Evolutionary conservation across 192 early-diverging fungal species (phyloP).

Genomic region (Coemansia pectinata): DNA sequence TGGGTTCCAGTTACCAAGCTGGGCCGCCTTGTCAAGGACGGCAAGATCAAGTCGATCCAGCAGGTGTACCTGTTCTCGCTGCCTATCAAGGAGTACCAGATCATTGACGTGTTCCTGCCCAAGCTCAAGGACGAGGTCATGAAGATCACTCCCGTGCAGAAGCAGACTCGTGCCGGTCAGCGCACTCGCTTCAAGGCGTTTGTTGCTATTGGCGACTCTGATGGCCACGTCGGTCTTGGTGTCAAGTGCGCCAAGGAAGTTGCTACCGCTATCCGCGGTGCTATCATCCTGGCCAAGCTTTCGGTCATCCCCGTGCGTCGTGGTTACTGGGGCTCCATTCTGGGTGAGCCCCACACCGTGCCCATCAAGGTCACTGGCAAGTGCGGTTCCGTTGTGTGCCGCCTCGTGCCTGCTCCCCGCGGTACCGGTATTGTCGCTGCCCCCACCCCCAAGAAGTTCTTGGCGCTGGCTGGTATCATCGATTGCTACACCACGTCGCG

Average conservation of each 20-base stretch:
- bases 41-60: constrained; percentile 96
- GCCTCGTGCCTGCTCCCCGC: constrained; percentile 97
- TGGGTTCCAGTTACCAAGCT: constrained; percentile 98
- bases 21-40: constrained; percentile 97
- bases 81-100: constrained; percentile 99
- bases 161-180: constrained; percentile 99
- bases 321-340: constrained; percentile 96
- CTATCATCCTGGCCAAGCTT: constrained; percentile 98
- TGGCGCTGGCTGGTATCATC: constrained; percentile 94
- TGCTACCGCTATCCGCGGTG: constrained; percentile 97
- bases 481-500: constrained; percentile 97
- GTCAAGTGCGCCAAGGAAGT: constrained; percentile 99
- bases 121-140: constrained; percentile 99
- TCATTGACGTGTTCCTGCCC: constrained; percentile 94
- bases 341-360: constrained; percentile 98
- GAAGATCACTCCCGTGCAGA: constrained; percentile 99
- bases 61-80: constrained; percentile 98
- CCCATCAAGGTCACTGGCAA: constrained; percentile 96
- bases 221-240: constrained; percentile 99
- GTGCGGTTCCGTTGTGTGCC: constrained; percentile 90
- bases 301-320: constrained; percentile 97
- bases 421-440: constrained; percentile 99
- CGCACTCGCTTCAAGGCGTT: constrained; percentile 99
- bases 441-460: constrained; percentile 96
- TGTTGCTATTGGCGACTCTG: constrained; percentile 95